phyloP scores from a whole-genome alignment of 2,329 filamentous ascomycete genomes.

The Aspergillus sojae region DNA sequence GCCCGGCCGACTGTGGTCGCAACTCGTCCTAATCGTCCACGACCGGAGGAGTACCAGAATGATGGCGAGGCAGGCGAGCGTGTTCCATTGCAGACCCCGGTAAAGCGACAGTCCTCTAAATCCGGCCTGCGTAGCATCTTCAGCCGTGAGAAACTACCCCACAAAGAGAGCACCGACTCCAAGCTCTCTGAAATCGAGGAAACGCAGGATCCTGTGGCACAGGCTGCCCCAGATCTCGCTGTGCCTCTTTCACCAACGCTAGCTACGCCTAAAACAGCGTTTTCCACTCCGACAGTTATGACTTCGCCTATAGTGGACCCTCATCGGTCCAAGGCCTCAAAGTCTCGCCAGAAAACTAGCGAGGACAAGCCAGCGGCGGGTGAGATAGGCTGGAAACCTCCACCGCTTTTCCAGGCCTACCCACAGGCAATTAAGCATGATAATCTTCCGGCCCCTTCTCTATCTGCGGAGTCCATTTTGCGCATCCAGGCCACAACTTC shows the following conservation, averaged over 20 bases:
- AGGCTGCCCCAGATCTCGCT: constrained; percentile 19
- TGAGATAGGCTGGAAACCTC: constrained; percentile 61
- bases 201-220: constrained; percentile 20
- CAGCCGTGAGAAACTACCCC: constrained; percentile 37
- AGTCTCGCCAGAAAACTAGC: constrained; percentile 22
- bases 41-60: constrained; percentile 34
- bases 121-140: constrained; percentile 42
- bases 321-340: constrained; percentile 23
- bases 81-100: constrained; percentile 33
- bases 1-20: constrained; percentile 20
- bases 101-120: constrained; percentile 41
- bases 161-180: constrained; percentile 29
- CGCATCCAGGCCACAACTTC: constrained; percentile 50
- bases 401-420: constrained; percentile 84
- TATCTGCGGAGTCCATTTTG: constrained; percentile 70
- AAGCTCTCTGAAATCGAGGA: constrained; percentile 40
- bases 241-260: constrained; percentile 30
- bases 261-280: constrained; percentile 30
- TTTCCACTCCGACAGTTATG: constrained; percentile 26
- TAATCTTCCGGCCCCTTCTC: constrained; percentile 66
- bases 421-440: constrained; percentile 79
- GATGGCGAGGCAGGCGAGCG: constrained; percentile 30
- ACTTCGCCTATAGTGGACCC: constrained; percentile 27
- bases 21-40: constrained; percentile 33
- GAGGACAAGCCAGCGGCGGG: constrained; percentile 28